phyloP scores from a whole-genome alignment of 2,329 filamentous ascomycete species.

The Trematosphaeria pertusa region DNA sequence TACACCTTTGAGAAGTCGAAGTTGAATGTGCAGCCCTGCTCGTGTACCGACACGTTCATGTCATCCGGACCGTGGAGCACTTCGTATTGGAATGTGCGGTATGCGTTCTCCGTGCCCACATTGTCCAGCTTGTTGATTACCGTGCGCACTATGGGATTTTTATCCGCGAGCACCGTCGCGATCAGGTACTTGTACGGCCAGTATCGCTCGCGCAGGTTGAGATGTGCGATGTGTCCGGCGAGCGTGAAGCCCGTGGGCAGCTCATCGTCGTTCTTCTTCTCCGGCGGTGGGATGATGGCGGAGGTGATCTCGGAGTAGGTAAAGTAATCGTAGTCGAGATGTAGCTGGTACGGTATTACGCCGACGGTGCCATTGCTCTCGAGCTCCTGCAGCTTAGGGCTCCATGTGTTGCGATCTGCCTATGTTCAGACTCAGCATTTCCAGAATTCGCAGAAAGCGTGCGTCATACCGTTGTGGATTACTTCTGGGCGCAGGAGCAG shows the following conservation, averaged over 20 bases:
- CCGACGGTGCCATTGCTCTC: constrained; percentile 72
- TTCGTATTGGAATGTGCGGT: constrained; percentile 92
- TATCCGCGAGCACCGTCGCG: constrained; percentile 85
- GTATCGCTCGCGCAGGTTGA: constrained; percentile 86
- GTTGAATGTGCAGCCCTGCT: constrained; percentile 83
- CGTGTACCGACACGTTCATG: constrained; percentile 80
- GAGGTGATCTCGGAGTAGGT: constrained; percentile 83
- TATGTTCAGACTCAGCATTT: constrained; percentile 45
- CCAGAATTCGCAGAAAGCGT: constrained; percentile 13
- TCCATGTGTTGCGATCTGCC: constrained; percentile 78
- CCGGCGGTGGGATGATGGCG: constrained; percentile 72
- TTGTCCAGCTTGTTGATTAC: constrained; percentile 96
- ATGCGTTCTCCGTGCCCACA: constrained; percentile 84
- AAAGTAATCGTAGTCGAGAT: constrained; percentile 86
- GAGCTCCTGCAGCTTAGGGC: constrained; percentile 70
- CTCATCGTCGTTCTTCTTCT: constrained; percentile 78
- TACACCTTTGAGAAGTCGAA: constrained; percentile 98
- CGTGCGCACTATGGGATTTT: constrained; percentile 80
- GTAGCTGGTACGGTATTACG: constrained; percentile 76
- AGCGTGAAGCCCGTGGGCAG: constrained; percentile 86
- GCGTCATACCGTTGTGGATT: constrained; percentile 44
- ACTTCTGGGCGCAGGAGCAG: constrained; percentile 55
- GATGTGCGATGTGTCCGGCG: constrained; percentile 91
- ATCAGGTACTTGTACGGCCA: constrained; percentile 86
- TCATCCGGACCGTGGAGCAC: constrained; percentile 83